A percentile compares a stretch with the other conserved stretches of the same genome.
Conservation (phyloP, 1,284 basidiomycete species). For the Ustilago xerochloae region DNA sequence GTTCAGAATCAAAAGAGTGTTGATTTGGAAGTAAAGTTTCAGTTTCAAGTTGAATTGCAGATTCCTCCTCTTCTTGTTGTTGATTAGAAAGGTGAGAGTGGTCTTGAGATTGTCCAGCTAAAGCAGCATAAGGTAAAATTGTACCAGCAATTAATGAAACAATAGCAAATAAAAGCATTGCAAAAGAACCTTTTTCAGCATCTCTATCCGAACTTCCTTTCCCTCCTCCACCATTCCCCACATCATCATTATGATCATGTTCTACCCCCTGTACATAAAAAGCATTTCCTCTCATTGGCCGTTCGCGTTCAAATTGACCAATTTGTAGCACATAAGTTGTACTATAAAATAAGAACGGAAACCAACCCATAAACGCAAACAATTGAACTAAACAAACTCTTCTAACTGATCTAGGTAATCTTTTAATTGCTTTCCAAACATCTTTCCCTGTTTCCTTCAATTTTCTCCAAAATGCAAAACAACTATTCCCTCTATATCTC, state of each 20-base stretch:
- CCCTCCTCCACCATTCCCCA: neutral
- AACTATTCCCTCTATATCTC: neutral
- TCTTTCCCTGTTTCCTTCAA: conserved; percentile 21
- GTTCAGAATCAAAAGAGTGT: conserved; percentile 1
- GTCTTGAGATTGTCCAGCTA: conserved; percentile 27
- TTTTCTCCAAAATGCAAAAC: neutral
- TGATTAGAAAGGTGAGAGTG: neutral
- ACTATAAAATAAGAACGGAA: conserved; percentile 69
- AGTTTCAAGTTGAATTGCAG: conserved; percentile 4
- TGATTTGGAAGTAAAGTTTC: conserved; percentile 7
- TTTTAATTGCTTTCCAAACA: conserved; percentile 52
- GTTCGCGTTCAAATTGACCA: conserved; percentile 79
- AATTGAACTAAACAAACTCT: conserved; percentile 80
- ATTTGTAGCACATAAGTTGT: conserved; percentile 92
- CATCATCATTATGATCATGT: neutral
- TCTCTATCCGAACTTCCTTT: conserved; percentile 41
- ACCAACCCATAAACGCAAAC: conserved; percentile 89
- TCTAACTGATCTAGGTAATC: conserved; percentile 65
- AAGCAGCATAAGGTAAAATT: conserved; percentile 55
- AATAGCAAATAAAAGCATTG: conserved; percentile 62
- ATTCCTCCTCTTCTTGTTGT: neutral
- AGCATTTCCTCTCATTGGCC: conserved; percentile 68
- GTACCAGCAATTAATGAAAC: conserved; percentile 53
- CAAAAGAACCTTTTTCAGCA: conserved; percentile 59
- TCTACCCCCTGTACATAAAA: neutral